phyloP scores from a whole-genome alignment of 2,329 filamentous ascomycete species.

The Cercospora janseana region DNA sequence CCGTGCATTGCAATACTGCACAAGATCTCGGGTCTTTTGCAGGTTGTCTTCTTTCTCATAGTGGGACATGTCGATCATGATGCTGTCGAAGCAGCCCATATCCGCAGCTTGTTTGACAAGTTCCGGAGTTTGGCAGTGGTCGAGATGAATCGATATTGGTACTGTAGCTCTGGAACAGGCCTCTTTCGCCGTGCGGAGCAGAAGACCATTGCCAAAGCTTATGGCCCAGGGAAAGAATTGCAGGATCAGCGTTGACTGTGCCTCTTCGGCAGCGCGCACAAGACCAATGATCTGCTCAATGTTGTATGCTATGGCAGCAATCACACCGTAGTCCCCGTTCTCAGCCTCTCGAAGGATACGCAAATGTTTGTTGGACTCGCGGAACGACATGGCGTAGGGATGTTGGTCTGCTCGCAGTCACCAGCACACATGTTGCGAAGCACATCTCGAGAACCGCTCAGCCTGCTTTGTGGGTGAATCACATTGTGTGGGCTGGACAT shows the following conservation, averaged over 20 bases:
- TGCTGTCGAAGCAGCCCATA: constrained; percentile 33
- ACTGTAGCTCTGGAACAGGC: constrained; percentile 29
- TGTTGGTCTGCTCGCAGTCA: no score
- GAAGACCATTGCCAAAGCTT: constrained; percentile 29
- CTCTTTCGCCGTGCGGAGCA: constrained; percentile 30
- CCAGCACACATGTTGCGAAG: no score
- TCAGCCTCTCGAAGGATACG: constrained; percentile 27
- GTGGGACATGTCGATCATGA: constrained; percentile 40
- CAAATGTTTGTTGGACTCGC: constrained; percentile 24
- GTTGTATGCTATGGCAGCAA: constrained; percentile 32
- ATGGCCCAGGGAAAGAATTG: constrained; percentile 36
- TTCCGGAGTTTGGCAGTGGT: constrained; percentile 32
- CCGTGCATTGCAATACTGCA: constrained; percentile 32
- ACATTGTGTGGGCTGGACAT: no score
- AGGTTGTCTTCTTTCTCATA: constrained; percentile 37
- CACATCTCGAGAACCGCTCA: no score
- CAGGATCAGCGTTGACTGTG: constrained; percentile 31
- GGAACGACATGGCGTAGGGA: no score
- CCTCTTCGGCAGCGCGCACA: constrained; percentile 34
- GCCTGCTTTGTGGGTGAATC: no score
- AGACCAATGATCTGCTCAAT: constrained; percentile 32
- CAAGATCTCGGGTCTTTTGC: constrained; percentile 32
- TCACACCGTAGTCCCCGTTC: constrained; percentile 27
- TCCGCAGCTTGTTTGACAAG: constrained; percentile 27
- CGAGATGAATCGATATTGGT: constrained; percentile 34